These are phyloP conservation scores for Limonium bicolor DNA, from an alignment of 148 eudicot genomes.

Conservation along the genomic window DNA sequence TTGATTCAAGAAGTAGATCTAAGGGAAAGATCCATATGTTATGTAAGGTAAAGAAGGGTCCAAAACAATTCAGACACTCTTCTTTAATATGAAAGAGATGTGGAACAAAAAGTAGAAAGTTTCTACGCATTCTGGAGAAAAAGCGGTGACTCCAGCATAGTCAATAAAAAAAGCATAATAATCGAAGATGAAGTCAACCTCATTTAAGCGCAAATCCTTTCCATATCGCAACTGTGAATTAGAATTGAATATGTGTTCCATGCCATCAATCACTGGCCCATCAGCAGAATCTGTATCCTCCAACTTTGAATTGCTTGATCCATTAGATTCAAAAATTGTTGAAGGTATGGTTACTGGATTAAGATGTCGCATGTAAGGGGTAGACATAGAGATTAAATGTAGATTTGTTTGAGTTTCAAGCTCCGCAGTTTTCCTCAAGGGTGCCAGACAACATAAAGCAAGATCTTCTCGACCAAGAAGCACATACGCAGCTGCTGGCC, in stretches of 20 bases:
- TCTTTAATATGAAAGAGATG: too few relatives aligned
- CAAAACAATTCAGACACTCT: too few relatives aligned
- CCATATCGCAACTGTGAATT: conserved; percentile 84
- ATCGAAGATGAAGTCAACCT: too few relatives aligned
- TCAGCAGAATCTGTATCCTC: conserved; percentile 65
- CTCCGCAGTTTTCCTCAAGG: conserved; percentile 36
- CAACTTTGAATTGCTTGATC: conserved; percentile 36
- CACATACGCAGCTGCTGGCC: conserved; percentile 98
- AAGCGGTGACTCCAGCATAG: too few relatives aligned
- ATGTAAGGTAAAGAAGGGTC: too few relatives aligned
- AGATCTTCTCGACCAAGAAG: conserved; percentile 98
- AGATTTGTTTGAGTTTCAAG: conserved; percentile 37
- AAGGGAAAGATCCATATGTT: too few relatives aligned
- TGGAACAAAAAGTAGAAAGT: too few relatives aligned
- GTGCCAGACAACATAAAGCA: conserved; percentile 47
- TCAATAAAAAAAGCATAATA: too few relatives aligned
- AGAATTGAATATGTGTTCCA: conserved; percentile 94
- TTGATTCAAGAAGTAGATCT: too few relatives aligned
- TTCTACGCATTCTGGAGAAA: too few relatives aligned
- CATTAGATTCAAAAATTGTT: conserved; percentile 52
- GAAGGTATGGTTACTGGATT: conserved; percentile 80
- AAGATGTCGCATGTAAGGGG: conserved; percentile 86
- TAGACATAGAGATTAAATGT: conserved; percentile 63
- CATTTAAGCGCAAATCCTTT: conserved; percentile 89
- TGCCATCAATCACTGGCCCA: conserved; percentile 65